A percentile compares a stretch with the other conserved stretches of the same genome.
These are phyloP conservation scores for Wickerhamiella nectarea DNA, from an alignment of 805 yeast species.

Conservation along the genomic window DNA sequence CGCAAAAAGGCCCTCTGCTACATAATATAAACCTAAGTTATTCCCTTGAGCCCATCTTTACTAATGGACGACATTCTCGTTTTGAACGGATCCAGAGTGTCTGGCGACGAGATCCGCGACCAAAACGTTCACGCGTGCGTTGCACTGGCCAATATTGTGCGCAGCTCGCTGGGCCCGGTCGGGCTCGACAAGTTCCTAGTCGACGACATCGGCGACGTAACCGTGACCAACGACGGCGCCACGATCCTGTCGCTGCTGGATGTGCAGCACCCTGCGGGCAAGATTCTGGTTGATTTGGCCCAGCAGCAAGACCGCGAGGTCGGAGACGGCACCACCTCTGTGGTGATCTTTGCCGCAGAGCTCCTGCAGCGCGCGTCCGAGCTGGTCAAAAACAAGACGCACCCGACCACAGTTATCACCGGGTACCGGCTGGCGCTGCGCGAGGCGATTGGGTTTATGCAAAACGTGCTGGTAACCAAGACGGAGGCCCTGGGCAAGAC, in stretches of 20 bases:
- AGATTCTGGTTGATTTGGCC: conserved; percentile 89
- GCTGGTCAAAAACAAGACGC: conserved; percentile 81
- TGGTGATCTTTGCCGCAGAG: conserved; percentile 91
- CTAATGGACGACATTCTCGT: conserved; percentile 55
- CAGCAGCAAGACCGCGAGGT: conserved; percentile 98
- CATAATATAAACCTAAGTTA: too few relatives aligned
- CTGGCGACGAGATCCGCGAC: conserved; percentile 92
- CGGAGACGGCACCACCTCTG: conserved; percentile 97
- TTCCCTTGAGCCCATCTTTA: too few relatives aligned
- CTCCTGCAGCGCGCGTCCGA: conserved; percentile 85
- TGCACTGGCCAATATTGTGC: conserved; percentile 70
- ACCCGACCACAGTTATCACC: conserved; percentile 94
- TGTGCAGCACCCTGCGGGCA: conserved; percentile 98
- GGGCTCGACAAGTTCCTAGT: conserved; percentile 97
- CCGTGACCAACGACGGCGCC: conserved; percentile 98
- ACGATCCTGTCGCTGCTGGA: conserved; percentile 81
- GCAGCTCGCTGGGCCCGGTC: conserved; percentile 93
- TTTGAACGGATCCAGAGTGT: conserved; percentile 87
- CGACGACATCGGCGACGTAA: conserved; percentile 97
- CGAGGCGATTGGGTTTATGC: conserved; percentile 79
- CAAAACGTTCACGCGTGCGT: conserved; percentile 89
- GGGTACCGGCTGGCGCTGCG: conserved; percentile 89
- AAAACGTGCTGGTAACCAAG: conserved; percentile 67
- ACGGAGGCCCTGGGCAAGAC: conserved; percentile 72
- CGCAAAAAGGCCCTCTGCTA: too few relatives aligned